phyloP scores from a whole-genome alignment of 2,329 filamentous ascomycete genomes.

The Ascosphaera aggregata region DNA sequence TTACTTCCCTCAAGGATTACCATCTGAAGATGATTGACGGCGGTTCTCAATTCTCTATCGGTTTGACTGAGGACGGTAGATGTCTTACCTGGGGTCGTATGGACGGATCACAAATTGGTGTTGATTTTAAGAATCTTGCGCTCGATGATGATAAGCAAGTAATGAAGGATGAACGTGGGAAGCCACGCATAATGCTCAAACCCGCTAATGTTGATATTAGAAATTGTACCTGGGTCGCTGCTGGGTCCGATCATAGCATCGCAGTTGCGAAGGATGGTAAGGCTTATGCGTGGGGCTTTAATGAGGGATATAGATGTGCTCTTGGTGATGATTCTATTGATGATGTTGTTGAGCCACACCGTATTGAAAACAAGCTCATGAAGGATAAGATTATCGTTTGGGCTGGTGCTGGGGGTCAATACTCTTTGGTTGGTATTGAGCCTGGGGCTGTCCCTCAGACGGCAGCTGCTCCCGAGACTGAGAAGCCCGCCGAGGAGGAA shows the following conservation, averaged over 20 bases:
- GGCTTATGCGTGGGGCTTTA: slow-evolving; percentile 62
- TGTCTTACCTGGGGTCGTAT: slow-evolving; percentile 37
- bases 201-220: slow-evolving; percentile 39
- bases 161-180: slow-evolving; percentile 38
- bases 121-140: slow-evolving; percentile 31
- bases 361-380: slow-evolving; percentile 68
- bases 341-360: slow-evolving; percentile 52
- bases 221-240: slow-evolving; percentile 32
- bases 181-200: slow-evolving; percentile 46
- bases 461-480: too few species aligned
- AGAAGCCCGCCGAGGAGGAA: too few species aligned
- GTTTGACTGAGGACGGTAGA: slow-evolving; percentile 28
- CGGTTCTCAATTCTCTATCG: slow-evolving; percentile 51
- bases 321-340: slow-evolving; percentile 56
- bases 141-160: slow-evolving; percentile 36
- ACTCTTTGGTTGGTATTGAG: slow-evolving; percentile 20
- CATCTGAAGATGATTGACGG: slow-evolving; percentile 47
- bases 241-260: slow-evolving; percentile 50
- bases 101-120: slow-evolving; percentile 36
- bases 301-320: slow-evolving; percentile 57
- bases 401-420: slow-evolving; percentile 79
- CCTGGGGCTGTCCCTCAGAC: slow-evolving; percentile 8
- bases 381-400: slow-evolving; percentile 49
- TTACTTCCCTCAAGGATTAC: slow-evolving; percentile 39
- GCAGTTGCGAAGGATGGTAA: slow-evolving; percentile 44